These are phyloP conservation scores for Ophioceras dolichostomum DNA, from an alignment of 2,329 filamentous ascomycete genomes.

Conservation along the genomic window DNA sequence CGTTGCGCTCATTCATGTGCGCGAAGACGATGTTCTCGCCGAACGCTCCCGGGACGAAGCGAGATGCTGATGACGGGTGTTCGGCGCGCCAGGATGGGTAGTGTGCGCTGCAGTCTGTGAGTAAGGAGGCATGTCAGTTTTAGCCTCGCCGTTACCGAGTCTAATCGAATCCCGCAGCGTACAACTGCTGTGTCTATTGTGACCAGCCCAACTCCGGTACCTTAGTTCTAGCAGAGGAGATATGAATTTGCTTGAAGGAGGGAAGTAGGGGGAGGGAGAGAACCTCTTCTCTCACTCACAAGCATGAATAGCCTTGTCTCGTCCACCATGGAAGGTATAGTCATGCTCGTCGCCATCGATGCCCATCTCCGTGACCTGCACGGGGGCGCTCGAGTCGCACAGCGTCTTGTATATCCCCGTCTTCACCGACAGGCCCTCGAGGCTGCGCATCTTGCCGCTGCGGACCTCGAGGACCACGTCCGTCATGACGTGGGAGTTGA, in stretches of 20 bases:
- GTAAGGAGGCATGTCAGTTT: neutral
- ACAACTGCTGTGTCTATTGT: no score
- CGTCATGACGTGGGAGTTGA: constrained; percentile 24
- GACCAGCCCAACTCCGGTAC: no score
- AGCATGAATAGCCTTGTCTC: constrained; percentile 50
- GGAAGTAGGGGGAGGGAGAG: neutral
- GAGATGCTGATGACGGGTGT: constrained; percentile 34
- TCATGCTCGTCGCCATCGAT: constrained; percentile 51
- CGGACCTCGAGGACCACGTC: constrained; percentile 45
- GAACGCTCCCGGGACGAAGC: constrained; percentile 46
- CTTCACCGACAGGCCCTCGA: constrained; percentile 35
- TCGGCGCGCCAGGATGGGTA: constrained; percentile 42
- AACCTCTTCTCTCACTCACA: constrained; percentile 23
- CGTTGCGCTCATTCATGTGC: constrained; percentile 48
- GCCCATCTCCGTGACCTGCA: constrained; percentile 34
- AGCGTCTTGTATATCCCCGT: constrained; percentile 45
- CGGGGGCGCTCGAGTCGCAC: constrained; percentile 26
- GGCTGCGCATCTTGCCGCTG: constrained; percentile 40
- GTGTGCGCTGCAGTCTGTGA: constrained; percentile 47
- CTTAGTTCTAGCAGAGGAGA: no score
- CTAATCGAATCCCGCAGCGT: no score
- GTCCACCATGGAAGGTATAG: constrained; percentile 46
- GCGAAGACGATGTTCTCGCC: constrained; percentile 51
- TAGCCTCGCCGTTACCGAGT: no score
- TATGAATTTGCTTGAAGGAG: no score